Conservation (phyloP, 208 protist species). For the Acanthamoeba castellanii region DNA sequence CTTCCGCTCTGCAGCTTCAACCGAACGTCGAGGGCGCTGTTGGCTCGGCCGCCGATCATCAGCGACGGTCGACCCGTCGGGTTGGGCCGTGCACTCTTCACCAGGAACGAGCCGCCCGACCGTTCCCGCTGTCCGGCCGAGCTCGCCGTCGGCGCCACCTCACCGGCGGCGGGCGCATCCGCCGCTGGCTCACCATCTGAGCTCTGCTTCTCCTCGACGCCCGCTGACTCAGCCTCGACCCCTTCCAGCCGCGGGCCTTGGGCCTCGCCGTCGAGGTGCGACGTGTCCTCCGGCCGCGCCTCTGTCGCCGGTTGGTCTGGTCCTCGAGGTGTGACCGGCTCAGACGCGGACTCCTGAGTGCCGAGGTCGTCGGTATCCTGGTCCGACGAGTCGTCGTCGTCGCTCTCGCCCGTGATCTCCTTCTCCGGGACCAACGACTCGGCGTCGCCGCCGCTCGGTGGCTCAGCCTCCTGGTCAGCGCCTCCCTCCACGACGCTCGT, state of each 20-base stretch:
- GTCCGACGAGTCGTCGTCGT: not conserved
- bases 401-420: not conserved
- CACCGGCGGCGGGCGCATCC: not conserved
- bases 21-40: not conserved
- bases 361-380: not conserved
- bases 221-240: not conserved
- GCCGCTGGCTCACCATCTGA: not conserved
- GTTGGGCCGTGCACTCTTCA: not conserved
- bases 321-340: not conserved
- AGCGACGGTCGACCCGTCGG: not conserved
- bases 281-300: not conserved
- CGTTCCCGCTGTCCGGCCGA: not conserved
- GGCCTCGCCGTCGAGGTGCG: not conserved
- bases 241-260: not conserved
- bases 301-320: too few relatives aligned
- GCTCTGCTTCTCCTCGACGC: too few relatives aligned
- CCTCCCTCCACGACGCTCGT: too few relatives aligned
- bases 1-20: not conserved
- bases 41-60: not conserved
- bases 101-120: not conserved
- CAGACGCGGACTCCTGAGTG: too few relatives aligned
- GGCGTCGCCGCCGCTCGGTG: not conserved
- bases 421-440: not conserved
- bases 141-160: not conserved
- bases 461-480: too few relatives aligned